Evolutionary conservation across 371 early-diverging fungal genomes (phyloP), one percentile per base, ranked within the genome.

Genomic region (Dinochytrium kinnereticum): DNA sequence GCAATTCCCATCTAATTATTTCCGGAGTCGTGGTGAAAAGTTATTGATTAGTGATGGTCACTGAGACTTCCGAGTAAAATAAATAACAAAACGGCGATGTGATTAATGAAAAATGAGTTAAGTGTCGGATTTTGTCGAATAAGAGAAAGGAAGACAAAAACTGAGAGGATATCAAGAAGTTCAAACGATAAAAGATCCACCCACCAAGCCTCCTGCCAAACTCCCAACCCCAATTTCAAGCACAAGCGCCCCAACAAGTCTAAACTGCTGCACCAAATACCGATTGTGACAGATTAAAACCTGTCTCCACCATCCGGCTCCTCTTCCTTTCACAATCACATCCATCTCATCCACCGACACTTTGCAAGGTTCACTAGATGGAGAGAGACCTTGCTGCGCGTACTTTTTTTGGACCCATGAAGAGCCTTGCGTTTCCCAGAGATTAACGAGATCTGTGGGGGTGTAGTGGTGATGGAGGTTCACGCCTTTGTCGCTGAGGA

Each of bases 161-260:
- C n/a, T n/a, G n/a, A n/a, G n/a, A n/a, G n/a, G n/a, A n/a, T n/a
- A n/a, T n/a, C 10, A 64, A 17, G 13, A 37, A 34, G 34, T 17
- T 19, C 15, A 64, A 36, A 31, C 7, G 24, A 15, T 17, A 37
- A 26, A 17, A 64, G 33, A 38, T 1, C n/a, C n/a, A 51, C 81
- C 75, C 73, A 78, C 77, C 61, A 79, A 31, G 36, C 76, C 38
- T 1, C 82, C 84, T 1, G 79, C 78, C 49, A 81, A 74, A 50
- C 59, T 65, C n/a, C 76, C 77, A 2, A 79, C 77, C 66, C 73
- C 65, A 37, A 77, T 76, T 55, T 82, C 85, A 53, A 84, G 61
- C 15, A 65, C 80, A n/a, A 82, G 61, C 0, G 77, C 73, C 2
- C 61, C 51, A 28, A 74, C 49, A 15, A 37, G 69, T 5, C 78